phyloP scores from a whole-genome alignment of 1,284 basidiomycete genomes.

The Abortiporus biennis region DNA sequence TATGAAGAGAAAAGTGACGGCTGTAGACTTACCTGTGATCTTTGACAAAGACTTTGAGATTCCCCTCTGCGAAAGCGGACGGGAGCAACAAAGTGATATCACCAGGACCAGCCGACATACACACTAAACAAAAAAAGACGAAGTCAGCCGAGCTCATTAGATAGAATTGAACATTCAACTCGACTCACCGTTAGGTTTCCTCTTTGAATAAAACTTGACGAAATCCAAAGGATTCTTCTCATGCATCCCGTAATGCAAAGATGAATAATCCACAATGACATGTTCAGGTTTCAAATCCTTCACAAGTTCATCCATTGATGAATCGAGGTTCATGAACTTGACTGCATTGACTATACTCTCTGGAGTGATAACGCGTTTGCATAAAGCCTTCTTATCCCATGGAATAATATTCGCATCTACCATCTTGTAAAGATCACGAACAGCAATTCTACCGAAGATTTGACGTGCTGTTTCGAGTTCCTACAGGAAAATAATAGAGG shows the following conservation, averaged over 20 bases:
- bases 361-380: conserved; percentile 43
- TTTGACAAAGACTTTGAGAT: conserved; percentile 62
- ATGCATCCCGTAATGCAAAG: conserved; percentile 71
- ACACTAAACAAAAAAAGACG: neutral
- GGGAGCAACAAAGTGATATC: conserved; percentile 64
- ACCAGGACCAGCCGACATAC: conserved; percentile 27
- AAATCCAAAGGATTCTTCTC: conserved; percentile 61
- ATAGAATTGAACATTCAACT: neutral
- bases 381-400: conserved; percentile 35
- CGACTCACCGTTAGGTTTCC: conserved; percentile 46
- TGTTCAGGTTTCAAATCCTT: conserved; percentile 40
- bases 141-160: conserved; percentile 6
- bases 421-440: conserved; percentile 58
- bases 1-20: neutral
- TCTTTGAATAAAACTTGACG: conserved; percentile 71
- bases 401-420: conserved; percentile 65
- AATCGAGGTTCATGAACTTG: conserved; percentile 21
- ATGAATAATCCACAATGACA: conserved; percentile 56
- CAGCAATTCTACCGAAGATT: conserved; percentile 54
- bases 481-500: conserved; percentile 29
- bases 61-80: conserved; percentile 52
- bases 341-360: conserved; percentile 48
- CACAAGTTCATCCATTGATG: conserved; percentile 24
- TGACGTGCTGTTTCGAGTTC: conserved; percentile 49
- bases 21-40: conserved; percentile 33